These are phyloP conservation scores for Beauveria asiatica DNA, from an alignment of 2,329 filamentous ascomycete genomes.

Conservation along the genomic window DNA sequence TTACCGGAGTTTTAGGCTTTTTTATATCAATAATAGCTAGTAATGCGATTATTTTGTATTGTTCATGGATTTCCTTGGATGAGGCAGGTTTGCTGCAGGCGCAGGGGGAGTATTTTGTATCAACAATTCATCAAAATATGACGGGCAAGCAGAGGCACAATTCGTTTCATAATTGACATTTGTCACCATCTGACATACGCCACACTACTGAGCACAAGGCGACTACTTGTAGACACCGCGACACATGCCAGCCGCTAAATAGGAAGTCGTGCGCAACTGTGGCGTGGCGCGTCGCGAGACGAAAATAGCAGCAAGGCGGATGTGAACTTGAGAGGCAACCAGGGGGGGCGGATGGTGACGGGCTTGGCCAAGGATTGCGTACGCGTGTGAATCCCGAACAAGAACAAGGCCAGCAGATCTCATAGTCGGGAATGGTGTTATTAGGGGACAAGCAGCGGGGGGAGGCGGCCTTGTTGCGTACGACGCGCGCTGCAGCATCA, in stretches of 20 bases:
- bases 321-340: not conserved
- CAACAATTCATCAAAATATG: not conserved
- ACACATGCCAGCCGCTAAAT: not conserved
- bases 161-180: not conserved
- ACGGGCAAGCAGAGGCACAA: not conserved
- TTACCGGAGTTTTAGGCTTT: slow-evolving; percentile 4
- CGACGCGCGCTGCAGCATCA: no score
- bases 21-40: slow-evolving; percentile 7
- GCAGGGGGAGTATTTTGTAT: no score
- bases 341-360: not conserved
- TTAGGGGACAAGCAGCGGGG: no score
- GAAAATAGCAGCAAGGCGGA: slow-evolving; percentile 2
- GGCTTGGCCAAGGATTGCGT: not conserved
- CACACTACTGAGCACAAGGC: not conserved
- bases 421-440: no score
- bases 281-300: not conserved
- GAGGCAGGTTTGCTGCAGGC: not conserved
- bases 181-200: not conserved
- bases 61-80: not conserved
- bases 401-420: no score
- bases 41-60: slow-evolving; percentile 1
- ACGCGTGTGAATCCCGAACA: not conserved
- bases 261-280: not conserved
- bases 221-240: not conserved
- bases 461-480: no score